phyloP scores from a whole-genome alignment of 306 rosid species.

The Rosa chinensis region DNA sequence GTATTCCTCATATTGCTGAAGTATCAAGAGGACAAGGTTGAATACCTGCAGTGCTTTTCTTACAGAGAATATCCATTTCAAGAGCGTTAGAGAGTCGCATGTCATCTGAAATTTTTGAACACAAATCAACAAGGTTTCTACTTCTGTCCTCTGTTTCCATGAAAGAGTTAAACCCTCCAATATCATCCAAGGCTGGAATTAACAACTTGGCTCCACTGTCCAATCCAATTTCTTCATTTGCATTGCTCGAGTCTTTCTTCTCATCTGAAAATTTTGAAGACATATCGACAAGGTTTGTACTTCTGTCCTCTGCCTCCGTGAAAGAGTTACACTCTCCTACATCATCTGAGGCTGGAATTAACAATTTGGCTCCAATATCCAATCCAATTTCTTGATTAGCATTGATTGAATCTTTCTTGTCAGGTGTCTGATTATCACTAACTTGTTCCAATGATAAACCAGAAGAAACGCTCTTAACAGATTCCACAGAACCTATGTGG shows the following conservation, averaged over 20 bases:
- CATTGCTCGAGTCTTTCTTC: background rate
- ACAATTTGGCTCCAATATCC: background rate
- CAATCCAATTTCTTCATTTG: background rate
- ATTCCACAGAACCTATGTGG: background rate
- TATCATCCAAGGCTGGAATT: background rate
- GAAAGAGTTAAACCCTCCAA: background rate
- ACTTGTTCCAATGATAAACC: background rate
- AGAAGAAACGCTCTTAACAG: background rate
- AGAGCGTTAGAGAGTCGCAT: background rate
- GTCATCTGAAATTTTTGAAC: background rate
- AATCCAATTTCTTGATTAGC: background rate
- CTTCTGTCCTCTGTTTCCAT: background rate
- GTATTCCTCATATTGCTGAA: slow-evolving; percentile 4
- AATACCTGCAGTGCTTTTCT: background rate
- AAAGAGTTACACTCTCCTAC: background rate
- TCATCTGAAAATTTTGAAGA: slow-evolving; percentile 1
- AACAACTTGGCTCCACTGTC: background rate
- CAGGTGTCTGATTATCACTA: slow-evolving; percentile 3
- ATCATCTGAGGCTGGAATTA: background rate
- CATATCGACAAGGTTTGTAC: background rate
- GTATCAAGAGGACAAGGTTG: background rate
- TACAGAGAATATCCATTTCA: background rate
- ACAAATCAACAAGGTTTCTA: background rate
- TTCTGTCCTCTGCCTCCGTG: background rate
- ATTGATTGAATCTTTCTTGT: background rate